Evolutionary conservation across 2,329 filamentous ascomycete species (phyloP).

Genomic region (Exophiala aquamarina): DNA sequence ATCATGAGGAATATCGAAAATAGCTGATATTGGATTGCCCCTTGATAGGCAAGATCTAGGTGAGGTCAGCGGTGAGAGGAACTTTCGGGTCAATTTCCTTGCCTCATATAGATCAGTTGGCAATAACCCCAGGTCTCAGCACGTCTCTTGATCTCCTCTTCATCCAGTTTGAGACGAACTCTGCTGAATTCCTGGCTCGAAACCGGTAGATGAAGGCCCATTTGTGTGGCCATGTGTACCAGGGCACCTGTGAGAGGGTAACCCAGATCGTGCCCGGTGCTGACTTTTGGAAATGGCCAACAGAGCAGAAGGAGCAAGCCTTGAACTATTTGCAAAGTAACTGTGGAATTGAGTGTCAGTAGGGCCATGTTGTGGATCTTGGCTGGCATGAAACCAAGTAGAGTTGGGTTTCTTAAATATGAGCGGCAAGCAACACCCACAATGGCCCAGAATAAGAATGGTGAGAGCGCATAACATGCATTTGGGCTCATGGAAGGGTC

Average conservation of each 20-base stretch:
- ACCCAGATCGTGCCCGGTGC: conserved; percentile 33
- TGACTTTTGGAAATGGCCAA: conserved; percentile 42
- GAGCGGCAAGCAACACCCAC: conserved; percentile 38
- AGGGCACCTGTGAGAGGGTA: conserved; percentile 40
- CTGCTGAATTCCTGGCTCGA: conserved; percentile 44
- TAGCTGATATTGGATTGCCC: conserved; percentile 37
- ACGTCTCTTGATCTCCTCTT: conserved; percentile 37
- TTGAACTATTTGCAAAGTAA: conserved; percentile 38
- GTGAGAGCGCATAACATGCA: conserved; percentile 73
- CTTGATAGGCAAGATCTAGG: conserved; percentile 39
- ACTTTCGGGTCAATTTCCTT: too few species aligned
- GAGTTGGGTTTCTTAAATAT: conserved; percentile 40
- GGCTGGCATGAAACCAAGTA: conserved; percentile 35
- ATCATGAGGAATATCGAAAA: conserved; percentile 39
- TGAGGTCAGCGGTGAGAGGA: conserved; percentile 1
- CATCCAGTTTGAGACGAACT: conserved; percentile 33
- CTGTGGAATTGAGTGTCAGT: conserved; percentile 31
- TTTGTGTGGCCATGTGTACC: conserved; percentile 44
- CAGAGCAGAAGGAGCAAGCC: conserved; percentile 39
- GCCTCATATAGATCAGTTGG: conserved; percentile 42
- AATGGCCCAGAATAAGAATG: conserved; percentile 80
- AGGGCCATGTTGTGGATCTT: conserved; percentile 39
- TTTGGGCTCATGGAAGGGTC: conserved; percentile 62
- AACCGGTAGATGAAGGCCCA: conserved; percentile 43
- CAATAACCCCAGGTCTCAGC: conserved; percentile 43